Evolutionary conservation across 108 stramenopile species (phyloP).

Genomic region (Nitzschia putrida): DNA sequence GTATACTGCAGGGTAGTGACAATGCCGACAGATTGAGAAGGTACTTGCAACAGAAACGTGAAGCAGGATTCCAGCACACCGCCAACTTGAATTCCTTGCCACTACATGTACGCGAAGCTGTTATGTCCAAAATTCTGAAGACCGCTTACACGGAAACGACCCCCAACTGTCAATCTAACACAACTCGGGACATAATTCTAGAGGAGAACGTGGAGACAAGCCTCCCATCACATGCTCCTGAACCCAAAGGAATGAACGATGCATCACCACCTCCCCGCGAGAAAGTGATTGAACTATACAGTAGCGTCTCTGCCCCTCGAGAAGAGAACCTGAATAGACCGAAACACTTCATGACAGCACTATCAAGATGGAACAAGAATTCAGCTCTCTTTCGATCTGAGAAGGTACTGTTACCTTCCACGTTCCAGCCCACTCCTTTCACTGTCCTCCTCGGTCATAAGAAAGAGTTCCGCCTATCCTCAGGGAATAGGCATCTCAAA

Average conservation of each 20-base stretch:
- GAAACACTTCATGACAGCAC: neutral
- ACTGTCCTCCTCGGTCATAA: constrained; percentile 1
- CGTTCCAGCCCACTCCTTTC: neutral
- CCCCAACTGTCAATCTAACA: no score
- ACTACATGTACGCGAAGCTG: neutral
- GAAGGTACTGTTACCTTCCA: neutral
- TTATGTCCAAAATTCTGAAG: no score
- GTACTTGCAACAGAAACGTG: no score
- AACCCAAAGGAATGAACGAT: no score
- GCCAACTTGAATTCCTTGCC: neutral
- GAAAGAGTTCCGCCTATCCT: neutral
- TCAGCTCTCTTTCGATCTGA: neutral
- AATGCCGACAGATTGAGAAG: no score
- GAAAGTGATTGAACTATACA: neutral
- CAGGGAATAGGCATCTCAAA: neutral
- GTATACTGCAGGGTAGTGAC: no score
- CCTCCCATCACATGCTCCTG: no score
- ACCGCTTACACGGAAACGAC: no score
- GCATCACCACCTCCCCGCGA: neutral
- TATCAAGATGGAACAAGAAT: neutral
- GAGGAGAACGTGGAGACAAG: no score
- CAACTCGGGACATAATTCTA: no score
- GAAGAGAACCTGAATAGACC: neutral
- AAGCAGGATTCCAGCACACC: no score
- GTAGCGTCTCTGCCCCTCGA: neutral